Conservation (phyloP, 495 filamentous ascomycete genomes). For the Aspergillus ostianus region DNA sequence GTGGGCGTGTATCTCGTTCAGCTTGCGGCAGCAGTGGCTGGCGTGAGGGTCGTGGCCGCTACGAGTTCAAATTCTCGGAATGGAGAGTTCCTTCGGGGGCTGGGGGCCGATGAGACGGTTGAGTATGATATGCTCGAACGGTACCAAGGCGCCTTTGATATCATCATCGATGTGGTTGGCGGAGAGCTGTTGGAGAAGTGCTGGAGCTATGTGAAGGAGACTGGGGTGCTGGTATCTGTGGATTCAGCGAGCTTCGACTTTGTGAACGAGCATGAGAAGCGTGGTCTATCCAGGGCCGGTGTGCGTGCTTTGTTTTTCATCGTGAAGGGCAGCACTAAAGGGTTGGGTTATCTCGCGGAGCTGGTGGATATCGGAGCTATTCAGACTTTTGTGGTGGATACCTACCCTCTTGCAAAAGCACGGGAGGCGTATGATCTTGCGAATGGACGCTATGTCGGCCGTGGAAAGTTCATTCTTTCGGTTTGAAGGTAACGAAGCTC, state of each 20-base stretch:
- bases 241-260: constrained; percentile 35
- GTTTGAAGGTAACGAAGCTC: background rate
- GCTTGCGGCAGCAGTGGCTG: constrained; percentile 27
- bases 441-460: constrained; percentile 21
- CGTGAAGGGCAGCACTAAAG: constrained; percentile 21
- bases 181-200: constrained; percentile 24
- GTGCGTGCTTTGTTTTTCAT: constrained; percentile 35
- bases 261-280: constrained; percentile 34
- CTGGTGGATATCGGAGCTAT: constrained; percentile 22
- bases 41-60: constrained; percentile 28
- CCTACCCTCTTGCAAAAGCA: constrained; percentile 22
- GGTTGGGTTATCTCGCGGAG: constrained; percentile 18
- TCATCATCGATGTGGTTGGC: constrained; percentile 36
- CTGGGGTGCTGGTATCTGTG: constrained; percentile 30
- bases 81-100: constrained; percentile 23
- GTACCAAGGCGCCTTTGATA: constrained; percentile 22
- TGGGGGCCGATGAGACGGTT: constrained; percentile 31
- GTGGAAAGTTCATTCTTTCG: constrained; percentile 31
- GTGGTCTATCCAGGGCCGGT: constrained; percentile 15
- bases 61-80: constrained; percentile 30
- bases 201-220: constrained; percentile 24
- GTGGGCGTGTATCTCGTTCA: constrained; percentile 39
- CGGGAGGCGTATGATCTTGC: constrained; percentile 34
- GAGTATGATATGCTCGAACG: constrained; percentile 26
- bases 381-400: constrained; percentile 28